Evolutionary conservation across 129 eudicot species (phyloP), one percentile per base, ranked within the genome.

Genomic region (Pulicaria dysenterica): DNA sequence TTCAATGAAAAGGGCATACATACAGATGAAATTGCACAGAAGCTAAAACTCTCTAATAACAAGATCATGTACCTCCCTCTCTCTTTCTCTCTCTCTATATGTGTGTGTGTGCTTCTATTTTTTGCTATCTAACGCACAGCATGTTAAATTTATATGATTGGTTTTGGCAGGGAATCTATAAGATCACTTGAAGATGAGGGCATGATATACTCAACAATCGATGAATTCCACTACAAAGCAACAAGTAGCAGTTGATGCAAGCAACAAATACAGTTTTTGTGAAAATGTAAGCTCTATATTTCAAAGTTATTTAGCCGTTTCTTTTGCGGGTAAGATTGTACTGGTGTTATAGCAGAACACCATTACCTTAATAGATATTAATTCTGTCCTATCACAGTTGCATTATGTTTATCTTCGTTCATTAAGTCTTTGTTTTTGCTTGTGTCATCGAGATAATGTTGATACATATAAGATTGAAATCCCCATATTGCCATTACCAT

Each of bases 171-270:
- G 83, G 90, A 88, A 81, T 87, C 99, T 12, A 84, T 95, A 72
- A 88, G 79, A 64, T 71, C 88, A 2, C 80, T 95, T 34, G 99
- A 86, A 75, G 87, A 82, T 1, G 99, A 95, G 78, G 99, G 99
- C 65, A 43, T 95, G 67, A 77, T 88, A 75, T 95, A 95, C 78
- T 84, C 99, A 5, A 86, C 99, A 17, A 78, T 91, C 19, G 99
- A 95, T 58, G 99, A 95, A 53, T 79, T 39, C 51, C 96, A 95
- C 86, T 90, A 39, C 83, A 95, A 95, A 80, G 80, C 96, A 62
- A 87, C 96, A 43, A 45, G 85, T 45, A 81, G 83, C 44, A 84
- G 80, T 73, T 92, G 78, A 84, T 58, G 34, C 51, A 4, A 6
- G 15, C 53, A 65, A 43, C 38, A 12, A 12, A 53, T n/a, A 24